These are phyloP conservation scores for Nidularia sp. DNA, from an alignment of 768 basidiomycete genomes.

Conservation along the genomic window DNA sequence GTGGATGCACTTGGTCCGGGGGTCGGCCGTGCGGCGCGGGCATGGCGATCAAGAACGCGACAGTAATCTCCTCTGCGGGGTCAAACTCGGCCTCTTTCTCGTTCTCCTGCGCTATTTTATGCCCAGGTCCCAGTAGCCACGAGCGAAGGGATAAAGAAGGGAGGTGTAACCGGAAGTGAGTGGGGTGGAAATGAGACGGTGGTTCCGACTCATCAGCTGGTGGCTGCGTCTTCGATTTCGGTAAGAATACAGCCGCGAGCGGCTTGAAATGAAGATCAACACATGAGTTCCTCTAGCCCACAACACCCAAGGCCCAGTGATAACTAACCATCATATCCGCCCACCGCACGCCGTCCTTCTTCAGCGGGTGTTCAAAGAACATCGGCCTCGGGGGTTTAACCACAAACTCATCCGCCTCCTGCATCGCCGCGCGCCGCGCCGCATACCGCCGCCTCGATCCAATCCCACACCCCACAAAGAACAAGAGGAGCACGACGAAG, in stretches of 20 bases:
- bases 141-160: constrained; percentile 2
- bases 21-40: constrained; percentile 19
- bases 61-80: constrained; percentile 17
- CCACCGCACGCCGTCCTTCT: constrained; percentile 8
- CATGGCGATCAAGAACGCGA: constrained; percentile 46
- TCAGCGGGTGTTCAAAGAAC: constrained; percentile 7
- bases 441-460: constrained; percentile 36
- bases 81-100: background rate
- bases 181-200: background rate
- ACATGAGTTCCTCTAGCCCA: no score
- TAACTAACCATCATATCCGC: constrained; percentile 13
- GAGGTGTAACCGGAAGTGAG: background rate
- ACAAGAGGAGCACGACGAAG: constrained; percentile 41
- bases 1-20: constrained; percentile 2
- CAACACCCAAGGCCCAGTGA: background rate
- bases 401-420: constrained; percentile 1
- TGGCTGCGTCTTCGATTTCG: background rate
- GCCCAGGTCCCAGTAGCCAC: constrained; percentile 2
- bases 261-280: constrained; percentile 9
- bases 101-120: background rate
- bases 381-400: background rate
- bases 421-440: constrained; percentile 17
- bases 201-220: no score
- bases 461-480: constrained; percentile 50
- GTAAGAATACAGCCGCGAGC: constrained; percentile 13